Evolutionary conservation across 1,139 yeast species (phyloP), one percentile per base, ranked within the genome.

Genomic region (Scheffersomyces segobiensis): DNA sequence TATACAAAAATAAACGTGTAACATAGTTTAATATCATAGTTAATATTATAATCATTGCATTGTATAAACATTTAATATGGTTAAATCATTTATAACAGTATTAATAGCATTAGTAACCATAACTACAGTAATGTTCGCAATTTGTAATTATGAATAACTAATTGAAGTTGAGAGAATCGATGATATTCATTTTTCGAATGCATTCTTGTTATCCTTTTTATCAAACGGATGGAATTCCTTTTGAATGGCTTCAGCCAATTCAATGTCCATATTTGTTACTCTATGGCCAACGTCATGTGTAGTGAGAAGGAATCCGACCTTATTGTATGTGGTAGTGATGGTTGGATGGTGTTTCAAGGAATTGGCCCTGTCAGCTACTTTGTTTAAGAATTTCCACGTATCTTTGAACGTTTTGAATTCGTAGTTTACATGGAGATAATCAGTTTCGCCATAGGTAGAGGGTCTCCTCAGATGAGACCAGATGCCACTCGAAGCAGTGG

Each of bases 291-390:
- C 76, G 66, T 91, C 97, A 67, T 91, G 96, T 0, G 96, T 91
- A 3, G 88, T 84, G 51, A 90, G 71, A 42, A 79, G 77, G 3
- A 91, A 65, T 17, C 77, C 76, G 0, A 90, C 91, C 52, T 76
- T 72, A 64, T 87, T 90, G 67, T 90, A 91, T 0, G 86, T 80
- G 1, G 88, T 88, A 0, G 76, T 76, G 4, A 89, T 85, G 0
- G 86, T 85, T 0, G 97, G 96, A 68, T 91, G 97, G 66, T 91
- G 97, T 32, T 86, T 88, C 66, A 77, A 72, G 1, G 76, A 65
- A 67, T 89, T 90, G 0, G 92, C 82, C 53, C 85, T 75, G 73
- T 84, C 73, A 1, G 93, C 86, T 1, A 90, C 83, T 57, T 81
- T 80, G 39, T 85, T 87, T 26, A 91, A 74, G 66, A 89, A 89